Percentiles rank a stretch among this genome's conserved stretches.
Evolutionary conservation across 129 eudicot genomes (phyloP).

Genomic region (Smallanthus sonchifolius): DNA sequence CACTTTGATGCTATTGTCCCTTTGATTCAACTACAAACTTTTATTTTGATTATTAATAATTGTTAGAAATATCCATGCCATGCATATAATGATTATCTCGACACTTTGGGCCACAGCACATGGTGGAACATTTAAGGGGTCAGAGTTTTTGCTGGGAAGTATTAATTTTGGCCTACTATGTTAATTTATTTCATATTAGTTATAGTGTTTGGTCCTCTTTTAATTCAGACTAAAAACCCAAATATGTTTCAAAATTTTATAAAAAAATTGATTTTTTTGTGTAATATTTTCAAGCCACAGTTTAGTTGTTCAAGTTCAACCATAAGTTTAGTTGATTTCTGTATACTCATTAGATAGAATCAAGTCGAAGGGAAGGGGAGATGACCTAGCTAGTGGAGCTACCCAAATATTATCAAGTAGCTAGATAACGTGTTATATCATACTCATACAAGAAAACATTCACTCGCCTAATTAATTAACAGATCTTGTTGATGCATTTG

Average conservation of each 20-base stretch:
- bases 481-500: too few species aligned
- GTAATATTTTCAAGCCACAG: not conserved
- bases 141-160: too few species aligned
- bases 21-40: not conserved
- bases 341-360: not conserved
- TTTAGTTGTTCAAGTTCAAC: too few species aligned
- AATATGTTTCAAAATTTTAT: too few species aligned
- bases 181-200: too few species aligned
- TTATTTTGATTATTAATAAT: not conserved
- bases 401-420: not conserved
- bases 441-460: not conserved
- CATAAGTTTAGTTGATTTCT: not conserved
- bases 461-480: too few species aligned
- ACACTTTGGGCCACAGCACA: not conserved
- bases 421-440: not conserved
- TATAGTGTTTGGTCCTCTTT: too few species aligned
- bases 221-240: too few species aligned
- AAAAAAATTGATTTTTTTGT: too few species aligned
- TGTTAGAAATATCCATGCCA: not conserved
- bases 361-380: not conserved
- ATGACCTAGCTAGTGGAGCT: not conserved
- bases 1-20: too few species aligned
- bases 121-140: too few species aligned
- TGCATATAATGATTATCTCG: not conserved
- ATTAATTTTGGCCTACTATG: too few species aligned